phyloP scores from a whole-genome alignment of 805 yeast species.

The Osmozyma mogii region DNA sequence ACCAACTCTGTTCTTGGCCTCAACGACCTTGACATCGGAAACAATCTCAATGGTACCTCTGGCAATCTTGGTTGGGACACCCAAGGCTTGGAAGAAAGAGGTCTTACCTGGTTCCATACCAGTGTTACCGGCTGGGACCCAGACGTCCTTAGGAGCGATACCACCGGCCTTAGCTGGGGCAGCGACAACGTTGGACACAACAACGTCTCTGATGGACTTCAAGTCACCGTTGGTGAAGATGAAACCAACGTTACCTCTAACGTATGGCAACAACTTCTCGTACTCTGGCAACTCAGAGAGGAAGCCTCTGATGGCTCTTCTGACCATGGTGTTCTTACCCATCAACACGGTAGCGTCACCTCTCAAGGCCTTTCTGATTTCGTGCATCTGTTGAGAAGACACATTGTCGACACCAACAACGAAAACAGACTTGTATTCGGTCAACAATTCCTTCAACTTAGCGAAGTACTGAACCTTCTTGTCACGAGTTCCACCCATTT shows the following conservation, averaged over 20 bases:
- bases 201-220: constrained; percentile 82
- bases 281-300: constrained; percentile 88
- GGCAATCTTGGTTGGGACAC: constrained; percentile 99
- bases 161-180: constrained; percentile 99
- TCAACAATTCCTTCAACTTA: constrained; percentile 91
- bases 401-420: constrained; percentile 99
- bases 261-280: constrained; percentile 90
- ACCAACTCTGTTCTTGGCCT: constrained; percentile 84
- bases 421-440: constrained; percentile 97
- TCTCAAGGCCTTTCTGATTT: constrained; percentile 95
- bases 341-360: constrained; percentile 90
- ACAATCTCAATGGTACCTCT: constrained; percentile 99
- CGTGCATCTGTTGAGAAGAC: constrained; percentile 99
- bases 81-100: constrained; percentile 99
- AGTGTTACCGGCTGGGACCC: constrained; percentile 98
- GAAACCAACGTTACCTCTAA: constrained; percentile 99
- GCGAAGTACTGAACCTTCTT: constrained; percentile 93
- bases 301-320: constrained; percentile 99
- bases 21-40: constrained; percentile 92
- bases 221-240: constrained; percentile 96
- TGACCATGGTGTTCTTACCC: constrained; percentile 99
- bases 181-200: constrained; percentile 91
- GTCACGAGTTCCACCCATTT: constrained; percentile 99
- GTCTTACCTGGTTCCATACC: constrained; percentile 99
- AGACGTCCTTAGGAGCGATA: constrained; percentile 95